phyloP scores from a whole-genome alignment of 352 stramenopile genomes.

The Phytophthora cryptogea region DNA sequence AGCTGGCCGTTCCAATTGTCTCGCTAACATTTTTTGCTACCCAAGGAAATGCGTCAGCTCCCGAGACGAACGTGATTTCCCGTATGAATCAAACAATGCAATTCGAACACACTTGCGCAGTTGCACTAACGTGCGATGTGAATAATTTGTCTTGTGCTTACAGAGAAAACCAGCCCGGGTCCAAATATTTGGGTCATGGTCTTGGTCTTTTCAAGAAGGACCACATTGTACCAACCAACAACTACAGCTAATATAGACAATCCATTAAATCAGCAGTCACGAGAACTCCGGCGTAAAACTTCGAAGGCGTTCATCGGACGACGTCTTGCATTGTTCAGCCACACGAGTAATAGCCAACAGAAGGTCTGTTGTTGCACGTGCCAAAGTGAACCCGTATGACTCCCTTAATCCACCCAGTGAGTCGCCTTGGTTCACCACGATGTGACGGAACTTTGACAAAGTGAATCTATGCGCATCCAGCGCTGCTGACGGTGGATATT shows the following conservation, averaged over 20 bases:
- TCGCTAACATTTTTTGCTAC: slow-evolving; percentile 4
- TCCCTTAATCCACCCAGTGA: slow-evolving; percentile 20
- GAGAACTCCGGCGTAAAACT: slow-evolving; percentile 10
- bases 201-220: slow-evolving; percentile 81
- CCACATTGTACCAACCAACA: slow-evolving; percentile 54
- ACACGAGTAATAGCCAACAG: slow-evolving; percentile 54
- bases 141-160: slow-evolving; percentile 5
- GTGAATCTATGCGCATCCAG: slow-evolving; percentile 25
- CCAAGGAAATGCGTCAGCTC: slow-evolving; percentile 18
- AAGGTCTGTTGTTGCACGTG: slow-evolving; percentile 52
- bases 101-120: not conserved
- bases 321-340: slow-evolving; percentile 42
- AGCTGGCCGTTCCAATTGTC: not conserved
- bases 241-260: slow-evolving; percentile 26
- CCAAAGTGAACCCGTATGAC: slow-evolving; percentile 57
- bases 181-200: slow-evolving; percentile 77
- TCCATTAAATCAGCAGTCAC: slow-evolving; percentile 2
- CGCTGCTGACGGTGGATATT: slow-evolving; percentile 6
- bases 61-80: slow-evolving; percentile 23
- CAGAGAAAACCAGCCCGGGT: slow-evolving; percentile 53
- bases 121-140: slow-evolving; percentile 4
- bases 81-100: slow-evolving; percentile 23
- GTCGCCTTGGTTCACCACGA: slow-evolving; percentile 15
- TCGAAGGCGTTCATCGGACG: slow-evolving; percentile 34
- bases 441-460: slow-evolving; percentile 25